Evolutionary conservation across 192 early-diverging fungal species (phyloP), one percentile per base, ranked within the genome.

Genomic region (Coemansia sp.): DNA sequence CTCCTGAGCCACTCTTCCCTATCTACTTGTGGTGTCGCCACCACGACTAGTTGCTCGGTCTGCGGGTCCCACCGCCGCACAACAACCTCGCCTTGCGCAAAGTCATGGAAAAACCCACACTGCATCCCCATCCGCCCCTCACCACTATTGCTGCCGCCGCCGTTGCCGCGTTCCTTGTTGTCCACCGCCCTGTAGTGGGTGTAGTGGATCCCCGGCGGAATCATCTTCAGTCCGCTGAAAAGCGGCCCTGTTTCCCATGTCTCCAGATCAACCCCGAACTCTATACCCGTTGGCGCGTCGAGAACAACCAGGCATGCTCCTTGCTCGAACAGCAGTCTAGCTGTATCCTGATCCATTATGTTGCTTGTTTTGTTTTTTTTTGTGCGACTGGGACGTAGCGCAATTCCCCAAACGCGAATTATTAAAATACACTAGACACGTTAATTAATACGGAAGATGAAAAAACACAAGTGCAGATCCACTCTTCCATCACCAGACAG

Each of bases 161-260:
- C 26, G 26, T 26, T 26, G 26, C 26, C 26, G 16, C 16, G 65
- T 47, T 81, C 74, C 2, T 63, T 69, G 7, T 71, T 73, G 73
- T 80, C 66, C 61, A 79, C 70, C 16, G 75, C 68, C 2, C 90
- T 89, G 79, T 95, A 97, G 72, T 93, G 92, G 15, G 96, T 81
- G 79, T 95, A 97, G 80, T 99, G 97, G 52, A 94, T 84, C 0
- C 97, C 97, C 0, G 94, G 92, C 18, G 97, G 95, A 61, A 99
- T 93, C 53, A 96, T 81, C 80, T 96, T 96, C 26, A 98, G 72
- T 47, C 97, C 97, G 65, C 87, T 92, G 76, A 99, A 99, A 42
- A 86, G 77, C 12, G 94, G 94, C 1, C 97, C 97, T 18, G 88
- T 93, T 52, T 88, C 84, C 95, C 95, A 99, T 19, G 88, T 87